Evolutionary conservation across 208 protist species (phyloP).

Genomic region (Blechomonas ayalai): DNA sequence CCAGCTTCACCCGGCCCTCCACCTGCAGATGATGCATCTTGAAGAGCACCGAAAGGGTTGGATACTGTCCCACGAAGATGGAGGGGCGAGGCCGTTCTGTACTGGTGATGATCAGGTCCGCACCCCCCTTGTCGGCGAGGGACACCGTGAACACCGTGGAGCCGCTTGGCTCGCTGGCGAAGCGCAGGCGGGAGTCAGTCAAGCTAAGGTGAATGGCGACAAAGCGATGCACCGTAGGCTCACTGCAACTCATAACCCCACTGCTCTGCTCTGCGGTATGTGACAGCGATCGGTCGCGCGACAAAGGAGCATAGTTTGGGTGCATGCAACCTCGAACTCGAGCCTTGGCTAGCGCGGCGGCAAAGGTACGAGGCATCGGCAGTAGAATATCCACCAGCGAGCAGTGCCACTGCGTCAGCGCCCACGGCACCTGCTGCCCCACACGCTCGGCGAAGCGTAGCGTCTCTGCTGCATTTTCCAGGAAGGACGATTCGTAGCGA

Average conservation of each 20-base stretch:
- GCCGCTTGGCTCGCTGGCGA: conserved; percentile 58
- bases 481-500: conserved; percentile 18
- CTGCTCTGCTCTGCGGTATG: background rate
- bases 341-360: conserved; percentile 14
- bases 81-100: background rate
- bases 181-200: conserved; percentile 44
- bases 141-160: conserved; percentile 63
- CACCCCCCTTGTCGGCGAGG: conserved; percentile 43
- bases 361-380: conserved; percentile 58
- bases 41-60: conserved; percentile 28
- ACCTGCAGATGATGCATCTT: conserved; percentile 37
- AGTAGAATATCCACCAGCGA: conserved; percentile 54
- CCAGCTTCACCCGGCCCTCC: conserved; percentile 81
- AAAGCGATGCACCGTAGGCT: background rate
- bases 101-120: conserved; percentile 25
- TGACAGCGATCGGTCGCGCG: too few relatives aligned
- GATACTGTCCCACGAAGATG: conserved; percentile 23
- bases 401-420: conserved; percentile 24
- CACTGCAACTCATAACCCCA: too few relatives aligned
- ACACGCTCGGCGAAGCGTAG: too few relatives aligned
- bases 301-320: too few relatives aligned
- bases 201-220: conserved; percentile 52
- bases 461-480: too few relatives aligned
- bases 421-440: conserved; percentile 22
- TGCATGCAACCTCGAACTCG: conserved; percentile 21